Percentiles rank a stretch among this genome's conserved stretches.
Conservation (phyloP, 2,329 filamentous ascomycete species). For the Camillea tinctor region DNA sequence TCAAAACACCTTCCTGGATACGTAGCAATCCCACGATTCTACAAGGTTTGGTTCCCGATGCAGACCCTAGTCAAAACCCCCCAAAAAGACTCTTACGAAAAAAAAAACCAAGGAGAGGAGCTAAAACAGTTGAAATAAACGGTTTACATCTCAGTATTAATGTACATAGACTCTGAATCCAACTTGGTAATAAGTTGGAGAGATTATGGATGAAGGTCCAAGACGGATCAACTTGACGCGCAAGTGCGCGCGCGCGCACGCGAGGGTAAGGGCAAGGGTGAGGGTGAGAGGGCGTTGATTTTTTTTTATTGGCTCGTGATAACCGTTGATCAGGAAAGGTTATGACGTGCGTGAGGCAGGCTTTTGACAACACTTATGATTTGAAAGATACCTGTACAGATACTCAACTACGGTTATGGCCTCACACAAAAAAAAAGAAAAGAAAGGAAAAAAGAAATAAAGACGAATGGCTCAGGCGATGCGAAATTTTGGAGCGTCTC, state of each 20-base stretch:
- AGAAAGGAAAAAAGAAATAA: not conserved
- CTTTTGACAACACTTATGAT: slow-evolving; percentile 2
- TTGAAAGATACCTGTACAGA: slow-evolving; percentile 8
- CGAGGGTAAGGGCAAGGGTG: too few species aligned
- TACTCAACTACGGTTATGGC: slow-evolving; percentile 9
- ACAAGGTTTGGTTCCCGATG: not conserved
- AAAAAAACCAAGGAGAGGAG: not conserved
- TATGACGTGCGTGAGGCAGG: slow-evolving; percentile 1
- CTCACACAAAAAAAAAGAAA: slow-evolving; percentile 2
- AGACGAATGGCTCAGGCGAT: not conserved
- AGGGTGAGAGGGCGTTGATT: slow-evolving; percentile 10
- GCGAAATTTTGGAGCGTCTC: not conserved
- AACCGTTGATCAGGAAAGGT: slow-evolving; percentile 2
- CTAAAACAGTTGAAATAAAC: not conserved
- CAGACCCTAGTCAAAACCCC: not conserved
- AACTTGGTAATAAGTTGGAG: not conserved
- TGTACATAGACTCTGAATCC: slow-evolving; percentile 1
- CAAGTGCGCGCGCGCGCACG: not conserved
- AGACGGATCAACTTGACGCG: not conserved
- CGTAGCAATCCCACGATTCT: not conserved
- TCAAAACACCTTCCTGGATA: not conserved
- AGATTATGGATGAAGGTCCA: not conserved
- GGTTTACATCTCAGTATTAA: not conserved
- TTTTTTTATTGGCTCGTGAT: slow-evolving; percentile 10
- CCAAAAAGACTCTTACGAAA: not conserved